Evolutionary conservation across 257 asterid species (phyloP).

Genomic region (Gentiana straminea): DNA sequence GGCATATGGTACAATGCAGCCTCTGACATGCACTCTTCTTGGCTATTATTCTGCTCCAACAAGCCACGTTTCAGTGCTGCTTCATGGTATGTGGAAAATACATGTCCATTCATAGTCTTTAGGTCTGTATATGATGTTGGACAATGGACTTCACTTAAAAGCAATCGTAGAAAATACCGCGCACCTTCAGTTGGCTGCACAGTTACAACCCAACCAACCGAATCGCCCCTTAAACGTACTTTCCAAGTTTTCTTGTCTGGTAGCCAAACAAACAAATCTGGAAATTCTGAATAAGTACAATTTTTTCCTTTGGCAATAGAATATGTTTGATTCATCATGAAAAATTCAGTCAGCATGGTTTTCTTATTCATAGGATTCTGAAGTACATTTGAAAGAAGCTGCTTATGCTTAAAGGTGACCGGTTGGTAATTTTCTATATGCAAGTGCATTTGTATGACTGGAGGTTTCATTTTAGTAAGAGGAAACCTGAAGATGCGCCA

Average conservation of each 20-base stretch:
- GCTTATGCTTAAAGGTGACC: neutral
- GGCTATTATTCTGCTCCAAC: neutral
- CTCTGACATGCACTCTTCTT: neutral
- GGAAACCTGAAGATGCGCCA: neutral
- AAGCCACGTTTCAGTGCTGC: neutral
- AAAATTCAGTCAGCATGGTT: conserved; percentile 5
- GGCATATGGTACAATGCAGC: neutral
- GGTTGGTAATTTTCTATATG: neutral
- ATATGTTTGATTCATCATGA: neutral
- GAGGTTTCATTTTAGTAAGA: neutral
- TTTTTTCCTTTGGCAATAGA: neutral
- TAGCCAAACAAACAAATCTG: conserved; percentile 1
- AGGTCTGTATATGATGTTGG: conserved; percentile 1
- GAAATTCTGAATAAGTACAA: neutral
- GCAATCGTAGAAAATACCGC: neutral
- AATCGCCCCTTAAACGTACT: neutral
- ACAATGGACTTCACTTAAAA: neutral
- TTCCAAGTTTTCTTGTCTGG: neutral
- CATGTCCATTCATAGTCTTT: neutral
- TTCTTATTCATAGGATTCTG: no score
- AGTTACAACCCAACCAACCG: neutral
- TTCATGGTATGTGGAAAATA: neutral
- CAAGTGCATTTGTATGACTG: neutral
- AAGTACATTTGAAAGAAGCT: neutral
- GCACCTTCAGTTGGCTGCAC: neutral